These are phyloP conservation scores for Vigna radiata DNA, from an alignment of 306 rosid species.

Conservation along the genomic window DNA sequence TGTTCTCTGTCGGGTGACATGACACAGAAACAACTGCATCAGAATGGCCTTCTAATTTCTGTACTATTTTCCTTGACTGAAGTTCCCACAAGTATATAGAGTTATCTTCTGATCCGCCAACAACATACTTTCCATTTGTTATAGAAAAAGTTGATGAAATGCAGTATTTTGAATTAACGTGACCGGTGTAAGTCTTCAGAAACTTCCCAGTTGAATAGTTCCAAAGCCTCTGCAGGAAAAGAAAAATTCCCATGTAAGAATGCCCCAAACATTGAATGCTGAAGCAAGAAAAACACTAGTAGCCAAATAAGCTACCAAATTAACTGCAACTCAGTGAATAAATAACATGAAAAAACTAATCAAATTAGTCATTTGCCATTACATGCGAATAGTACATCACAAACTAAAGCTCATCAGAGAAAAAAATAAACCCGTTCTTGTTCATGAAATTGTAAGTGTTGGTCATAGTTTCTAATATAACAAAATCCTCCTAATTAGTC, in stretches of 20 bases:
- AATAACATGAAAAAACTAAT: neutral
- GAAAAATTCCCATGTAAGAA: constrained; percentile 9
- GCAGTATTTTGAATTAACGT: constrained; percentile 86
- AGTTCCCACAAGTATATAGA: constrained; percentile 87
- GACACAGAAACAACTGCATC: constrained; percentile 90
- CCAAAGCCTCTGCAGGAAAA: constrained; percentile 86
- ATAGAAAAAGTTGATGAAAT: constrained; percentile 79
- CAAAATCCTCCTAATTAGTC: neutral
- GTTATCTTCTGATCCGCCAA: constrained; percentile 91
- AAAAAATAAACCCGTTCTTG: neutral
- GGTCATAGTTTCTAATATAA: neutral
- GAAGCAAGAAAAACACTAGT: neutral
- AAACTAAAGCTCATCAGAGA: constrained; percentile 5
- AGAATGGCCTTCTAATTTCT: constrained; percentile 94
- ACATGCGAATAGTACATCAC: neutral
- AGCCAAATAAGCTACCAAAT: constrained; percentile 25
- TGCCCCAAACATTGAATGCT: neutral
- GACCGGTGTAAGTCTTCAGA: constrained; percentile 88
- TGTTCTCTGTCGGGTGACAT: constrained; percentile 88
- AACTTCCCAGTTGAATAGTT: constrained; percentile 90
- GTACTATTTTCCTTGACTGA: constrained; percentile 78
- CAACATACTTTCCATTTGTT: constrained; percentile 88
- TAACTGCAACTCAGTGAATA: neutral
- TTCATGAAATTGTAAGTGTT: neutral
- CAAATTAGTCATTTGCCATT: neutral